A percentile compares a stretch with the other conserved stretches of the same genome.
Conservation (phyloP, 495 filamentous ascomycete species). For the Aspergillus conjunctus region DNA sequence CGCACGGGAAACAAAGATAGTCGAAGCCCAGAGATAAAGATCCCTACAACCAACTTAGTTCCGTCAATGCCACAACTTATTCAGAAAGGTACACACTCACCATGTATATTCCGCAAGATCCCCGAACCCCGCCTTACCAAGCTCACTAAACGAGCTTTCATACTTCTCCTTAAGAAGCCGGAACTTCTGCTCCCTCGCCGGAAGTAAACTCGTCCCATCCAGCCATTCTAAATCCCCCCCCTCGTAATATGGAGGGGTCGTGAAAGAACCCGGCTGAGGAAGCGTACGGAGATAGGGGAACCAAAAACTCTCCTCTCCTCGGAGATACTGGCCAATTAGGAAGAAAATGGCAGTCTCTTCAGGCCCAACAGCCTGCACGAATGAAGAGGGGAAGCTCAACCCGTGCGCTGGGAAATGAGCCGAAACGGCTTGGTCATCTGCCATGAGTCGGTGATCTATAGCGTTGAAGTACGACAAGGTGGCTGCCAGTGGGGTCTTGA, state of each 20-base stretch:
- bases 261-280: constrained; percentile 55
- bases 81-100: constrained; percentile 33
- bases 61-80: background rate
- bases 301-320: constrained; percentile 58
- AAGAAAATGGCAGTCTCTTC: constrained; percentile 54
- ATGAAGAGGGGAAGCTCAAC: constrained; percentile 35
- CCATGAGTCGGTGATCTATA: constrained; percentile 32
- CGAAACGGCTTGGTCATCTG: constrained; percentile 12
- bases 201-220: constrained; percentile 59
- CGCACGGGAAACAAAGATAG: constrained; percentile 61
- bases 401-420: constrained; percentile 40
- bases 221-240: constrained; percentile 60
- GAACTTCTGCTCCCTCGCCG: constrained; percentile 47
- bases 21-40: constrained; percentile 65
- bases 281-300: constrained; percentile 61
- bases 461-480: constrained; percentile 59
- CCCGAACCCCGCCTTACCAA: constrained; percentile 41
- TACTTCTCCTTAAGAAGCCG: constrained; percentile 54
- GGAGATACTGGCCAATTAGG: constrained; percentile 58
- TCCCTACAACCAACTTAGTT: constrained; percentile 45
- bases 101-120: constrained; percentile 44
- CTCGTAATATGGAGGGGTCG: constrained; percentile 60
- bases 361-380: constrained; percentile 39
- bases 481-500: constrained; percentile 47
- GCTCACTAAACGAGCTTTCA: constrained; percentile 36